These are phyloP conservation scores for Xylariomycetidae sp. DNA, from an alignment of 2,329 filamentous ascomycete genomes.

Conservation along the genomic window DNA sequence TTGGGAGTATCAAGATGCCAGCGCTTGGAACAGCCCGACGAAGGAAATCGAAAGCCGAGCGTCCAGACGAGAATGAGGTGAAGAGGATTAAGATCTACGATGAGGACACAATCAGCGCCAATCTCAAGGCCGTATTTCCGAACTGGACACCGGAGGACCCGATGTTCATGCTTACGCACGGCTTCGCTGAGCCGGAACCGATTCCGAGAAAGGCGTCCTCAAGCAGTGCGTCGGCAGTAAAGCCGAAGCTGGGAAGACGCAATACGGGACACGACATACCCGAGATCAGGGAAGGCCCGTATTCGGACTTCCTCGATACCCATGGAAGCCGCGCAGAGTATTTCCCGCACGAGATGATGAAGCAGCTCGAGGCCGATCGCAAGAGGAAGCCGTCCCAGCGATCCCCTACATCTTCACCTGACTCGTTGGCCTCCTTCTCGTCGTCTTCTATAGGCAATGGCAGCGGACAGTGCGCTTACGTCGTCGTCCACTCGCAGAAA, in stretches of 20 bases:
- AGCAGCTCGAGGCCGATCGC: conserved; percentile 4
- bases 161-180: conserved; percentile 2
- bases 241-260: neutral
- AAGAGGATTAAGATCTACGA: conserved; percentile 3
- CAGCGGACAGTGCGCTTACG: conserved; percentile 1
- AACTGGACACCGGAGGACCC: conserved; percentile 8
- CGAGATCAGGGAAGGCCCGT: conserved; percentile 6
- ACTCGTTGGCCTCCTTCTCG: neutral
- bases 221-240: neutral
- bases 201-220: neutral
- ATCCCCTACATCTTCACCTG: too few species aligned
- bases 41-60: neutral
- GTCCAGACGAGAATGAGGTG: neutral
- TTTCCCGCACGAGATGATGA: conserved; percentile 6
- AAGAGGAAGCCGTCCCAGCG: too few species aligned
- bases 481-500: conserved; percentile 8
- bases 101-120: conserved; percentile 2
- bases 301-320: conserved; percentile 7
- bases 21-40: neutral
- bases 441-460: neutral
- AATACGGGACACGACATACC: conserved; percentile 6
- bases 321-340: conserved; percentile 4
- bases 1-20: neutral
- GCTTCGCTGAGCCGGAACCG: conserved; percentile 4
- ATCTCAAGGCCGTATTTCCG: conserved; percentile 5